Evolutionary conservation across 805 yeast species (phyloP), one percentile per base, ranked within the genome.

Genomic region (Osmozyma mogii): DNA sequence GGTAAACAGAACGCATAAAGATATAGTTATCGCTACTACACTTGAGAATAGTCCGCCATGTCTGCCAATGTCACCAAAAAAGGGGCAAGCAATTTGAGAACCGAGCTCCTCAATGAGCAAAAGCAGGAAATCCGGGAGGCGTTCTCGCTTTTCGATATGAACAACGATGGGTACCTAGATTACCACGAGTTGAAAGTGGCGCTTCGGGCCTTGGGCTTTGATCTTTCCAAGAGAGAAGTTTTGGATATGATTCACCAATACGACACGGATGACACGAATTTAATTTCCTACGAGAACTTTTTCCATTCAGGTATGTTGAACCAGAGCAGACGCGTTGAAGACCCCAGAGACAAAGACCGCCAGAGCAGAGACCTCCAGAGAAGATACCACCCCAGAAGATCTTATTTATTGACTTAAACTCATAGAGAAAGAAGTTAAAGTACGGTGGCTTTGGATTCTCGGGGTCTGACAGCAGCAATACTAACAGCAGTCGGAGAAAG

Each of bases 101-200:
- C 63, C 25, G 94, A 84, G 44, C 64, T 87, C 24, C 61, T 84
- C 36, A 84, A 83, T 32, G 95, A 87, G 45, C 95, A 87, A 51
- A 81, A 80, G 42, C 92, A 83, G 47, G 96, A 89, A 50, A 84
- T 88, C 41, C 68, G 85, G 37, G 96, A 88, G 50, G 96, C 96
- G 16, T 89, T 89, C 50, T 72, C 79, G 28, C 64, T 89, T 18
- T 92, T 92, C 54, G 98, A 92, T 49, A 78, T 84, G 82, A 85
- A 92, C 56, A 76, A 75, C 36, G 97, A 92, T 52, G 94, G 96
- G 3, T 71, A 68, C 41, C 66, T 92, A 29, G 96, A 92, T 47
- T 89, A 83, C 53, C 97, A 92, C 48, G 97, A 89, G 46, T 64
- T 85, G 40, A 88, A 85, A 56, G 95, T 87, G 12, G 96, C 98